Conservation (phyloP, 2,329 filamentous ascomycete genomes). For the Neonectria ditissima region DNA sequence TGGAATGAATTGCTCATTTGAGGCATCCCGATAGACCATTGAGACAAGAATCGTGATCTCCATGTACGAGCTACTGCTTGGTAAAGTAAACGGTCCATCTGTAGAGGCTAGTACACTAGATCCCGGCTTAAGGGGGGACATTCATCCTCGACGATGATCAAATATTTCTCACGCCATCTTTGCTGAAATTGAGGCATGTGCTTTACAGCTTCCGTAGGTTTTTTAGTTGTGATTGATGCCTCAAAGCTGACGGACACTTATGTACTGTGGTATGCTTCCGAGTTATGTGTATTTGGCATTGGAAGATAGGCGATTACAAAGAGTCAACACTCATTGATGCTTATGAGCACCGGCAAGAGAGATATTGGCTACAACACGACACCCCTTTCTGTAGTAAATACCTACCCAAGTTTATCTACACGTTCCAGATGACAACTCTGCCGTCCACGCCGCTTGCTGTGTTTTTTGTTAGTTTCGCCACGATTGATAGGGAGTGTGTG, state of each 20-base stretch:
- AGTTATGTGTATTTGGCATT: too few relatives aligned
- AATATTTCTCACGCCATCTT: background rate
- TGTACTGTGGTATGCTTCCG: background rate
- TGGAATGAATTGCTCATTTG: background rate
- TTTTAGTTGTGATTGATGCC: background rate
- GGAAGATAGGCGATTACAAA: too few relatives aligned
- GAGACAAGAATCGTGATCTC: too few relatives aligned
- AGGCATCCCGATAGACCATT: background rate
- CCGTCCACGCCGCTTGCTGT: slow-evolving; percentile 85
- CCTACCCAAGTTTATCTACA: slow-evolving; percentile 55
- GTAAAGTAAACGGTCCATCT: too few relatives aligned
- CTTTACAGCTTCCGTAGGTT: background rate
- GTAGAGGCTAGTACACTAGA: too few relatives aligned
- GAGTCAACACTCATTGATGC: background rate
- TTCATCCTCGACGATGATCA: too few relatives aligned
- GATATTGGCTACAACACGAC: background rate
- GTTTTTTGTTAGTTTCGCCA: slow-evolving; percentile 45
- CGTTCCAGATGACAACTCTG: slow-evolving; percentile 82
- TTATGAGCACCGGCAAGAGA: background rate
- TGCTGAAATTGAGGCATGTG: background rate
- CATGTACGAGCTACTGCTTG: too few relatives aligned
- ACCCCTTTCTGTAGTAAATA: slow-evolving; percentile 2
- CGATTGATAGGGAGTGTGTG: background rate
- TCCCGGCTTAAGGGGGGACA: too few relatives aligned
- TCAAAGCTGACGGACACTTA: background rate